Conservation (phyloP, 139 green algal species). For the Closterium sp. region DNA sequence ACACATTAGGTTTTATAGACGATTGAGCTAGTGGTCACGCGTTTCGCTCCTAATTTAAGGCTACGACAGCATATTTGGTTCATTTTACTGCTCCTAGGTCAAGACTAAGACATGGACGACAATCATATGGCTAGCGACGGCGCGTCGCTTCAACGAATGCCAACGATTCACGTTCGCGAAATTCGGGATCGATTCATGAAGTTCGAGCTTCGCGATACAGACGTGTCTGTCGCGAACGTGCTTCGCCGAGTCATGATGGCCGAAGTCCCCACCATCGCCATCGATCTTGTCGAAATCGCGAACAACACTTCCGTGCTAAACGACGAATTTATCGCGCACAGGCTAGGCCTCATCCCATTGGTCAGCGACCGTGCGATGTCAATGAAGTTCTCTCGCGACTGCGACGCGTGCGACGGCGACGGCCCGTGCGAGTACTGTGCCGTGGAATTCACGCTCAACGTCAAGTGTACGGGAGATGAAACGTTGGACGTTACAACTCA, state of each 20-base stretch:
- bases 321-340: constrained; percentile 97
- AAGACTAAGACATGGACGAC: too few relatives aligned
- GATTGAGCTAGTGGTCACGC: too few relatives aligned
- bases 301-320: constrained; percentile 95
- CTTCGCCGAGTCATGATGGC: constrained; percentile 90
- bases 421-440: constrained; percentile 35
- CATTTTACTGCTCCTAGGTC: too few relatives aligned
- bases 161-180: constrained; percentile 63
- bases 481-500: constrained; percentile 73
- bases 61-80: too few relatives aligned
- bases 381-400: constrained; percentile 50
- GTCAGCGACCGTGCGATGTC: constrained; percentile 55
- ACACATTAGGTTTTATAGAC: too few relatives aligned
- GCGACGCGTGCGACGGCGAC: constrained; percentile 48
- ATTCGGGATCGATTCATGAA: constrained; percentile 70
- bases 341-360: constrained; percentile 82
- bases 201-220: constrained; percentile 84
- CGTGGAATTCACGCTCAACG: constrained; percentile 43
- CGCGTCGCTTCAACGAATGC: constrained; percentile 28
- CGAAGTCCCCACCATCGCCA: constrained; percentile 93
- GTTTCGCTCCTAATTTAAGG: too few relatives aligned
- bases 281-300: constrained; percentile 98
- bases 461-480: constrained; percentile 53
- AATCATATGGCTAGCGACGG: not conserved
- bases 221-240: constrained; percentile 88